A percentile compares a stretch with the other conserved stretches of the same genome.
Conservation (phyloP, 345 rosid species). For the Stellera chamaejasme region DNA sequence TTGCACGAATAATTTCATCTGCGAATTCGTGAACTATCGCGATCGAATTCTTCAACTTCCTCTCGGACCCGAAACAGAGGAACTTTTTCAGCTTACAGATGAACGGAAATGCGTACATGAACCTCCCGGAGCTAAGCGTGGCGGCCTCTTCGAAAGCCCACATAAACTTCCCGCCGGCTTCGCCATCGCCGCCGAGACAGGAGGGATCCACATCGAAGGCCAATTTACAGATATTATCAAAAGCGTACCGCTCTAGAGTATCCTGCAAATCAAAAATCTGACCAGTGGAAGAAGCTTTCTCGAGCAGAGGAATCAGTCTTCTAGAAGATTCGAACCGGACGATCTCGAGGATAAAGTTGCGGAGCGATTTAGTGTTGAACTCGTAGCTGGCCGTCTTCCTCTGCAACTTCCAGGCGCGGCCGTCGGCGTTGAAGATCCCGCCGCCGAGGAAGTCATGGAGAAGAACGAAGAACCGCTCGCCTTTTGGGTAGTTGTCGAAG, state of each 20-base stretch:
- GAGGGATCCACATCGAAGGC: constrained; percentile 15
- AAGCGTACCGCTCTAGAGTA: constrained; percentile 17
- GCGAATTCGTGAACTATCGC: constrained; percentile 22
- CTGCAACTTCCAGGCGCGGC: constrained; percentile 20
- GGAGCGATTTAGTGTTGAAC: constrained; percentile 19
- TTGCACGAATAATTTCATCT: constrained; percentile 16
- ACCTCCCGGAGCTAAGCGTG: constrained; percentile 15
- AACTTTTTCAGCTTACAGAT: constrained; percentile 6
- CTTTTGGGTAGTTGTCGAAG: constrained; percentile 14
- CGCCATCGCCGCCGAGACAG: constrained; percentile 14
- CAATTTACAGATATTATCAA: constrained; percentile 19
- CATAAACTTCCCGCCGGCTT: constrained; percentile 13
- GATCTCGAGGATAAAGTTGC: constrained; percentile 10
- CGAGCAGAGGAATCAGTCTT: constrained; percentile 12
- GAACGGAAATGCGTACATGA: constrained; percentile 5
- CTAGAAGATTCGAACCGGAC: constrained; percentile 9
- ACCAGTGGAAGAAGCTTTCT: neutral
- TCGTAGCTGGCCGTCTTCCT: constrained; percentile 20
- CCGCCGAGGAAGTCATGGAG: constrained; percentile 12
- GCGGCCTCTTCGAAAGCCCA: constrained; percentile 19
- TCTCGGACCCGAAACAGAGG: constrained; percentile 30
- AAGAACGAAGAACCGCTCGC: constrained; percentile 6
- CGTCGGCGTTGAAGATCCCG: constrained; percentile 18
- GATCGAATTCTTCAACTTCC: constrained; percentile 21
- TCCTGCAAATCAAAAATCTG: constrained; percentile 15